These are phyloP conservation scores for Macrophomina pseudophaseolina DNA, from an alignment of 2,329 filamentous ascomycete species.

Conservation along the genomic window DNA sequence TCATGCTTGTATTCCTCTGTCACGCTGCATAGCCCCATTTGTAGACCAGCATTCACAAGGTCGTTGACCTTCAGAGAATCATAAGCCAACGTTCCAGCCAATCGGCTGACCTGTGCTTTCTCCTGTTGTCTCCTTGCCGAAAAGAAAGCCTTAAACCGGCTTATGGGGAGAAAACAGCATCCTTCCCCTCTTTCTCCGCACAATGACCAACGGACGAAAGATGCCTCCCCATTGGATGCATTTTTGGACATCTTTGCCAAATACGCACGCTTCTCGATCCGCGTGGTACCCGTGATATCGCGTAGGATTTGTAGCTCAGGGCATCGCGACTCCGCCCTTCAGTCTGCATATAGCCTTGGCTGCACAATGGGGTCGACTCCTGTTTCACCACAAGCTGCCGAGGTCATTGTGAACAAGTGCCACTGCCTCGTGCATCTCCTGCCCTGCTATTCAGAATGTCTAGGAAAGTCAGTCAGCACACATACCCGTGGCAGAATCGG, in stretches of 20 bases:
- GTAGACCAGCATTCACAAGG: background rate
- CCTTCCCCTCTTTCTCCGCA: background rate
- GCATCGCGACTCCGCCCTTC: background rate
- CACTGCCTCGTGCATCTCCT: too few species aligned
- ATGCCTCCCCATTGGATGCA: background rate
- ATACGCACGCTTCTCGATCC: background rate
- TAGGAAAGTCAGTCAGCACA: background rate
- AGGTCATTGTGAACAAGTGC: background rate
- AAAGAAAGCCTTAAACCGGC: background rate
- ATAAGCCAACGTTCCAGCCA: background rate
- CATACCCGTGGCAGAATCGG: background rate
- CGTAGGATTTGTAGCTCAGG: background rate
- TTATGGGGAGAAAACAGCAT: background rate
- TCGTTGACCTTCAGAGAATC: background rate
- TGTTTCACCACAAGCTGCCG: background rate
- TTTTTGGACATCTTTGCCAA: background rate
- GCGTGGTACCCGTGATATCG: background rate
- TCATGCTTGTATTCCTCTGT: background rate
- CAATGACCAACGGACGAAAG: background rate
- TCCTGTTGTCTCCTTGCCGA: background rate
- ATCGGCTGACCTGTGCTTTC: background rate
- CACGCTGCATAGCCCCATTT: background rate
- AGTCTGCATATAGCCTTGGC: background rate
- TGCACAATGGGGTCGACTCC: background rate
- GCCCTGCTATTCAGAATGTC: background rate